These are phyloP conservation scores for Sphaceloma murrayae DNA, from an alignment of 2,329 filamentous ascomycete species.

Conservation along the genomic window DNA sequence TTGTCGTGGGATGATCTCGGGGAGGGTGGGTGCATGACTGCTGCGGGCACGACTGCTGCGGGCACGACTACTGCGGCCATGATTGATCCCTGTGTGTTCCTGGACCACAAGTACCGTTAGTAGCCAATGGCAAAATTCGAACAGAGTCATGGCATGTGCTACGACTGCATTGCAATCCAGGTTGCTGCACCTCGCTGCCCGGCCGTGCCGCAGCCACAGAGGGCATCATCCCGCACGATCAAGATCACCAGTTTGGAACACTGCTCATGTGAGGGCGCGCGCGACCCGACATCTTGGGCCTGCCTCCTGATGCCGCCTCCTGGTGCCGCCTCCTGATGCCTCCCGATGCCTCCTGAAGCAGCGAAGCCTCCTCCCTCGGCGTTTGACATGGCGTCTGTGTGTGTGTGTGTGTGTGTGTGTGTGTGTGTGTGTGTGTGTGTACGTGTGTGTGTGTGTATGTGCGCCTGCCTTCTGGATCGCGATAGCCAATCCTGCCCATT, in stretches of 20 bases:
- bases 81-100: conserved; percentile 10
- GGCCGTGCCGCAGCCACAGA: conserved; percentile 13
- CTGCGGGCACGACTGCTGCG: no score
- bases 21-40: no score
- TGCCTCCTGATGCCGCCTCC: no score
- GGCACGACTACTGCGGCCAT: no score
- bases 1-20: no score
- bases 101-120: conserved; percentile 2
- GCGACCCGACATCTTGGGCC: conserved; percentile 13
- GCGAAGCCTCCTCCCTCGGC: no score
- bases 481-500: neutral
- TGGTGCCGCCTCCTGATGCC: no score
- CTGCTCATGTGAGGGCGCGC: neutral
- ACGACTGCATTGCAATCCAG: conserved; percentile 11
- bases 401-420: no score
- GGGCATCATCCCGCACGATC: neutral
- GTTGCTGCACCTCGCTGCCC: conserved; percentile 10
- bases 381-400: no score
- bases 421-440: no score
- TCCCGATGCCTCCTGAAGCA: no score
- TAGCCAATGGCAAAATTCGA: conserved; percentile 8
- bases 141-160: conserved; percentile 10
- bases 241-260: conserved; percentile 6
- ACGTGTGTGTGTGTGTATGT: conserved; percentile 5
- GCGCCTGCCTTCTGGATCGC: conserved; percentile 4